Conservation (phyloP, 805 yeast genomes). For the Diddensiella transvaalensis region DNA sequence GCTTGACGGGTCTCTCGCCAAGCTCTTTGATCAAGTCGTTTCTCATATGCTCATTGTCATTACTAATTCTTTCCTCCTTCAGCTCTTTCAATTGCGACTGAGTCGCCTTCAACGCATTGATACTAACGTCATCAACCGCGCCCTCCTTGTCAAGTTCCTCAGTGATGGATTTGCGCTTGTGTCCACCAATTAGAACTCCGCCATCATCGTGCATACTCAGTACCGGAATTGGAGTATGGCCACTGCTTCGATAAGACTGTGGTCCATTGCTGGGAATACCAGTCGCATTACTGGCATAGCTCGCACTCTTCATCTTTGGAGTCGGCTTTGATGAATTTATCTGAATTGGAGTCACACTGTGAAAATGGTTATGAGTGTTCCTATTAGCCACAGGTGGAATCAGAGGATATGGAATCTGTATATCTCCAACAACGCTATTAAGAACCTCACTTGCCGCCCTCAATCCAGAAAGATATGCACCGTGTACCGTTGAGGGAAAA, state of each 20-base stretch:
- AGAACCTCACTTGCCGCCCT: slow-evolving; percentile 41
- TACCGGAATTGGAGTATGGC: neutral
- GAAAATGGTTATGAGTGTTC: slow-evolving; percentile 9
- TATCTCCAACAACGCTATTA: slow-evolving; percentile 38
- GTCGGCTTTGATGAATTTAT: slow-evolving; percentile 13
- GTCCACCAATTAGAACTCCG: neutral
- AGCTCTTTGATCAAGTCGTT: slow-evolving; percentile 34
- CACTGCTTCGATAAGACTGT: neutral
- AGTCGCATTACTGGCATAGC: neutral
- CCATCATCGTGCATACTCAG: neutral
- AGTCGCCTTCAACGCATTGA: slow-evolving; percentile 20
- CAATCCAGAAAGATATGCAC: slow-evolving; percentile 42
- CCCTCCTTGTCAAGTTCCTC: neutral
- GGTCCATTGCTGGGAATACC: neutral
- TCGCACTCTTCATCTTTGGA: slow-evolving; percentile 5
- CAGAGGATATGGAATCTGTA: slow-evolving; percentile 37
- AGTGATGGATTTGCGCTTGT: neutral
- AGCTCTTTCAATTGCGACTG: slow-evolving; percentile 29
- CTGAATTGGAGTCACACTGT: slow-evolving; percentile 16
- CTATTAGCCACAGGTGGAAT: slow-evolving; percentile 23
- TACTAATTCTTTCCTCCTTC: slow-evolving; percentile 27
- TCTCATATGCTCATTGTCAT: slow-evolving; percentile 34
- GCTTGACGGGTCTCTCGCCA: slow-evolving; percentile 38
- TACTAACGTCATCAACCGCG: neutral
- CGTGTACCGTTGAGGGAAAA: slow-evolving; percentile 43